These are phyloP conservation scores for Furcasterigmium furcatum DNA, from an alignment of 2,329 filamentous ascomycete species.

Conservation along the genomic window DNA sequence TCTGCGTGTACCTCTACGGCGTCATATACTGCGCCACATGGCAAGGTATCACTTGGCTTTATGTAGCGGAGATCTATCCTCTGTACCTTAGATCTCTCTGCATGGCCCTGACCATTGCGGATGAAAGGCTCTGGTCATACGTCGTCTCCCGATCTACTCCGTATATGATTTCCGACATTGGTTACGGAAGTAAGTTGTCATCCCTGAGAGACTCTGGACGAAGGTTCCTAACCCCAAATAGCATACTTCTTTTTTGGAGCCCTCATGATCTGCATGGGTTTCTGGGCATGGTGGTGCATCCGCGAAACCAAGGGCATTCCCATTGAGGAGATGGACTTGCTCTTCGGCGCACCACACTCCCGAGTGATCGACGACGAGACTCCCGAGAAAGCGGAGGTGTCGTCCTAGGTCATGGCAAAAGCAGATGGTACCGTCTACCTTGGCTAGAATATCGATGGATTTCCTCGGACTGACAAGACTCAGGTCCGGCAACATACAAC, in stretches of 20 bases:
- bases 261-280: neutral
- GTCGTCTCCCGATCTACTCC: slow-evolving; percentile 31
- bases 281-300: neutral
- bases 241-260: neutral
- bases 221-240: too few species aligned
- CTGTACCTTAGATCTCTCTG: slow-evolving; percentile 25
- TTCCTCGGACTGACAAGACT: too few species aligned
- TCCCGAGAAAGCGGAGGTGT: too few species aligned
- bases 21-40: slow-evolving; percentile 29
- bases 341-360: too few species aligned
- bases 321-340: too few species aligned
- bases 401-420: too few species aligned
- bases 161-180: slow-evolving; percentile 34
- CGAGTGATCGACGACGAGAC: too few species aligned
- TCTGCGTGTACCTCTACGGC: slow-evolving; percentile 30
- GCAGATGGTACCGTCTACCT: too few species aligned
- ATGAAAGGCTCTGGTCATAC: slow-evolving; percentile 33
- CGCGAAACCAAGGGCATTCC: slow-evolving; percentile 2
- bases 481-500: too few species aligned
- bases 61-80: slow-evolving; percentile 43
- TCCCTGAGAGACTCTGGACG: too few species aligned
- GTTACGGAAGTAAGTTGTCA: slow-evolving; percentile 36
- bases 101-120: slow-evolving; percentile 25
- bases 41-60: slow-evolving; percentile 38
- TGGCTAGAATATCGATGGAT: too few species aligned